Evolutionary conservation across 225 moss, liverwort and hornwort genomes (phyloP), one percentile per base, ranked within the genome.

Genomic region (Rhytidiadelphus loreus): DNA sequence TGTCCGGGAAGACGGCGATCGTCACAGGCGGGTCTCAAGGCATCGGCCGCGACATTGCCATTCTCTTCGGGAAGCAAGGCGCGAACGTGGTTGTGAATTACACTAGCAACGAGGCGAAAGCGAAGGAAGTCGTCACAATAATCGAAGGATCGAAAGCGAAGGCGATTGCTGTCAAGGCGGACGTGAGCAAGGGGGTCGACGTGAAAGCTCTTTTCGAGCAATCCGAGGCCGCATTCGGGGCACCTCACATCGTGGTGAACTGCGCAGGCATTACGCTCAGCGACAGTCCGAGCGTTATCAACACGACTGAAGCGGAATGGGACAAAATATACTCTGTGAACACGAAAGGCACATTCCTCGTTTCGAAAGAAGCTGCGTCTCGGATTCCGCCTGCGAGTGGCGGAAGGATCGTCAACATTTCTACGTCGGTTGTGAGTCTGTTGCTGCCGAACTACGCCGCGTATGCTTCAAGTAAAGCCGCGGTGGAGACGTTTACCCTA

Each of bases 1-100:
- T 95, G 86, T 74, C 76, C 22, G 96, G 94, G 76, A 96, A 95
- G 89, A 95, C 95, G 16, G 97, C 92, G 29, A 84, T 97, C 17
- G 92, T 97, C 33, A 95, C 96, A 3, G 97, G 97, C 43, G 94
- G 94, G 6, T 97, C 97, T 32, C 91, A 95, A 46, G 97, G 97
- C 53, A 95, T 97, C 5, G 97, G 97, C 0, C 89, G 93, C 18
- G 92, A 90, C 50, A 88, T 95, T 39, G 71, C 92, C 25, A 18
- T 93, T 9, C 75, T 85, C 20, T 37, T 97, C 9, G 96, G 93
- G 37, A 89, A 85, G 88, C 89, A 91, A 48, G 96, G 95, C 32
- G 95, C 95, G 19, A 91, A 87, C 16, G 92, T 97, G 26, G 95
- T 97, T 6, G 90, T 96, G 58, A 94, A 92, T 58, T 95, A 71